A percentile compares a stretch with the other conserved stretches of the same genome.
These are phyloP conservation scores for Xylaria sp. DNA, from an alignment of 2,329 filamentous ascomycete species.

Conservation along the genomic window DNA sequence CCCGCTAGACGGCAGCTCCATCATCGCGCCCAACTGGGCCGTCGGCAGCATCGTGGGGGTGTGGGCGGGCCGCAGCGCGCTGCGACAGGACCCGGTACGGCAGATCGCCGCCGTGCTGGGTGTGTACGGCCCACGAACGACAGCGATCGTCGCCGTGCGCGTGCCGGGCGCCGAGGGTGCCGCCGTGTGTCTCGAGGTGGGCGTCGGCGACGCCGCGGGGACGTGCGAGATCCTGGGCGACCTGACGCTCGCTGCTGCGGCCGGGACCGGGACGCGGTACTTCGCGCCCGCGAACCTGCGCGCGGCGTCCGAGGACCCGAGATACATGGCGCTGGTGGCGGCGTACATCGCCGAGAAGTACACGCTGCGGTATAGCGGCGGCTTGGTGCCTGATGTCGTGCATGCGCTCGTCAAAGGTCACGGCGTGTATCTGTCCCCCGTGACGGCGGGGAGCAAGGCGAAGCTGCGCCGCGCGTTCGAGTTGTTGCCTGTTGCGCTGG, in stretches of 20 bases:
- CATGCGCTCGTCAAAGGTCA: constrained; percentile 66
- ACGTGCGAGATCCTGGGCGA: background rate
- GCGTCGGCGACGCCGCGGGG: constrained; percentile 39
- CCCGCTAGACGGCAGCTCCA: constrained; percentile 67
- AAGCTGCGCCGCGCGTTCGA: constrained; percentile 66
- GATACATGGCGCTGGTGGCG: constrained; percentile 56
- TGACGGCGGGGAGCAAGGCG: constrained; percentile 55
- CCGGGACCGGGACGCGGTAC: constrained; percentile 55
- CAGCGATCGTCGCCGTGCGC: constrained; percentile 60
- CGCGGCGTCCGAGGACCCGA: constrained; percentile 55
- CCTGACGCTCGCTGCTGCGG: background rate
- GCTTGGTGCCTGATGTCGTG: constrained; percentile 65
- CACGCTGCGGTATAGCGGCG: constrained; percentile 65
- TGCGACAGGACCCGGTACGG: constrained; percentile 47
- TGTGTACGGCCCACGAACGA: constrained; percentile 61
- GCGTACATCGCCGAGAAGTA: constrained; percentile 59
- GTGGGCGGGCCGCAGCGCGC: constrained; percentile 57
- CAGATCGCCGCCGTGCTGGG: constrained; percentile 59
- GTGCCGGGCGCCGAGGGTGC: constrained; percentile 44
- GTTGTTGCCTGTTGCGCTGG: constrained; percentile 62
- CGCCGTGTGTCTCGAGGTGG: constrained; percentile 58
- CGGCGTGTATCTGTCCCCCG: constrained; percentile 65
- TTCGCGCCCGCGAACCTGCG: constrained; percentile 68
- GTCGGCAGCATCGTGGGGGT: constrained; percentile 66
- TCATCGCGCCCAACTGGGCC: constrained; percentile 63